Evolutionary conservation across 2,329 filamentous ascomycete genomes (phyloP).

Genomic region (Rutstroemia sp.): DNA sequence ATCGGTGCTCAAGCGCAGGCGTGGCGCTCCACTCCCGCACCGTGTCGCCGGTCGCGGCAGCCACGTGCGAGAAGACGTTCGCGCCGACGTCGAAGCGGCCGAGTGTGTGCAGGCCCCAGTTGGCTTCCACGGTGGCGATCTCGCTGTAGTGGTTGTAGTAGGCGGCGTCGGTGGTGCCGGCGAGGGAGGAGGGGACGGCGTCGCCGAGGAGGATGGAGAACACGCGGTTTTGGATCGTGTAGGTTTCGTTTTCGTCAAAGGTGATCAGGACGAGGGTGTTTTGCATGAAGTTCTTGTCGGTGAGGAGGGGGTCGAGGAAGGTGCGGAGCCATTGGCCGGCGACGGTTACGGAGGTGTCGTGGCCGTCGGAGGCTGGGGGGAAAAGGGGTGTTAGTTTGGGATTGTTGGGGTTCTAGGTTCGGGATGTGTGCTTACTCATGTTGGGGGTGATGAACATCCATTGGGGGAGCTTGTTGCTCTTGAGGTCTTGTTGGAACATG

Average conservation of each 20-base stretch:
- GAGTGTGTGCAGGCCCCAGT: slow-evolving; percentile 61
- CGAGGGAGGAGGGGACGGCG: slow-evolving; percentile 55
- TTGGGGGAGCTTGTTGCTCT: slow-evolving; percentile 50
- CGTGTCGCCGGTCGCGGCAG: slow-evolving; percentile 50
- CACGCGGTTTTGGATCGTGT: slow-evolving; percentile 59
- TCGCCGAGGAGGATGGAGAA: slow-evolving; percentile 68
- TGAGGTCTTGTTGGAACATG: slow-evolving; percentile 60
- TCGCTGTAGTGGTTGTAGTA: slow-evolving; percentile 71
- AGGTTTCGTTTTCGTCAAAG: slow-evolving; percentile 73
- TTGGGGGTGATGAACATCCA: slow-evolving; percentile 55
- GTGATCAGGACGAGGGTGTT: slow-evolving; percentile 70
- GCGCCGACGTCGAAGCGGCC: slow-evolving; percentile 67
- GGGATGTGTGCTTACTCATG: neutral
- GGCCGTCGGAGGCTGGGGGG: slow-evolving; percentile 70
- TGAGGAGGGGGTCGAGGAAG: slow-evolving; percentile 65
- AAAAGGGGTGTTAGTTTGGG: slow-evolving; percentile 30
- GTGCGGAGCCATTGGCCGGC: slow-evolving; percentile 60
- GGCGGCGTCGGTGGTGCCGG: slow-evolving; percentile 59
- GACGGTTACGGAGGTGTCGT: slow-evolving; percentile 63
- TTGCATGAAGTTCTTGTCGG: slow-evolving; percentile 64
- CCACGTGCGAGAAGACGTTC: slow-evolving; percentile 59
- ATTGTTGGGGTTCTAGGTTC: neutral
- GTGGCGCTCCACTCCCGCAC: slow-evolving; percentile 24
- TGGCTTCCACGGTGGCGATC: slow-evolving; percentile 59
- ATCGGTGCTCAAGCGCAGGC: slow-evolving; percentile 26